These are phyloP conservation scores for Ganoderma sp. DNA, from an alignment of 1,284 basidiomycete genomes.

Conservation along the genomic window DNA sequence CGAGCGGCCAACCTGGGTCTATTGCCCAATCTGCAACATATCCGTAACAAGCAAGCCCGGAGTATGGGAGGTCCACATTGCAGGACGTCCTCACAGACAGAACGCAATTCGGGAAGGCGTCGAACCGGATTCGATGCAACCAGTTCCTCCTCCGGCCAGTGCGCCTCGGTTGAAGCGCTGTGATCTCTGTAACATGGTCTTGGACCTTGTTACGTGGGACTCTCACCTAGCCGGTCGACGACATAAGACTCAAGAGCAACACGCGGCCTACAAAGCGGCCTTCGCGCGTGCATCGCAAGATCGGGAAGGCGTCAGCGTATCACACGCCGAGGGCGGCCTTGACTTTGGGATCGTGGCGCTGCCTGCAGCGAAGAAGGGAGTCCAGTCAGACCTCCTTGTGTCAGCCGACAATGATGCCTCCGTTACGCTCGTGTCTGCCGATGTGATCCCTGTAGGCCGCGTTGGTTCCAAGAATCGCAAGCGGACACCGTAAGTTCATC, in stretches of 20 bases:
- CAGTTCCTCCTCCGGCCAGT: neutral
- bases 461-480: neutral
- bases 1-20: constrained; percentile 6
- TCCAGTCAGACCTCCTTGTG: constrained; percentile 14
- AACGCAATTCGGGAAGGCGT: neutral
- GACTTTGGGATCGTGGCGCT: constrained; percentile 45
- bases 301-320: constrained; percentile 35
- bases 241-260: constrained; percentile 17
- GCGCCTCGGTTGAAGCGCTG: neutral
- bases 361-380: constrained; percentile 35
- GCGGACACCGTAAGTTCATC: neutral
- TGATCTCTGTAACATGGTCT: constrained; percentile 36
- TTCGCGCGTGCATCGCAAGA: constrained; percentile 37
- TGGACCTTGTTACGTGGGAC: constrained; percentile 17
- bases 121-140: neutral
- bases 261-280: constrained; percentile 30
- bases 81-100: neutral
- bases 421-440: neutral
- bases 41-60: neutral
- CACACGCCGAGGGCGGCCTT: constrained; percentile 31
- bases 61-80: neutral
- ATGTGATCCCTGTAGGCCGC: neutral
- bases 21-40: constrained; percentile 6
- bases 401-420: neutral
- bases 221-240: constrained; percentile 9